Evolutionary conservation across 1,284 basidiomycete genomes (phyloP), one percentile per base, ranked within the genome.

Genomic region (Ceratobasidium theobromae): DNA sequence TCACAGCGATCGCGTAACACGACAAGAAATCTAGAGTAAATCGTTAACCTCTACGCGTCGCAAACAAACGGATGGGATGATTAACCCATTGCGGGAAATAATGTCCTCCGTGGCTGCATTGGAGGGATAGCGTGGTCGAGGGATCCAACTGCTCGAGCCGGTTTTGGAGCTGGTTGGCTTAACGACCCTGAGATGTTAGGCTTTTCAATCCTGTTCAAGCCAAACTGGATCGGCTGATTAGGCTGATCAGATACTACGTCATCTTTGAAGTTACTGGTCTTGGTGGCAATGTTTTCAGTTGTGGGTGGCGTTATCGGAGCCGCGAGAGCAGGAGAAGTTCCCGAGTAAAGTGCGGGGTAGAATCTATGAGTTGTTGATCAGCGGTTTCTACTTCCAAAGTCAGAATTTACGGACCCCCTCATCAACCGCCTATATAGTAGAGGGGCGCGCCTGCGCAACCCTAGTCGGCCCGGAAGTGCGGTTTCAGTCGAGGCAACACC

Each of bases 351-450:
- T 4, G 86, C 86, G 6, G 87, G 86, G 74, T 90, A 91, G 74
- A 90, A 88, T 23, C 85, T 86, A 69, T 25, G n/a, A 18, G 6
- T 4, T 27, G 11, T 25, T 16, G n/a, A 35, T 27, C 30, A 46
- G 23, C 16, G 14, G 18, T 14, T 14, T 46, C 1, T 18, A 46
- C 18, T 6, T 21, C 21, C 21, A 18, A 33, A 67, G 4, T 23
- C 38, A 41, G 8, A 8, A 48, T 23, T 64, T 49, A 77, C 81
- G 67, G 70, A 88, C 84, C 91, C 92, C 74, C 91, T 82, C 88
- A 96, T 93, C 25, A 98, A 83, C 27, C 95, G 83, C 69, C 85
- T 82, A 76, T 98, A 96, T 43, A 96, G 81, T 73, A 87, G 86
- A 0, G 93, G 91, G 14, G 94, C 94, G 52, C 93, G 83, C 18